A percentile compares a stretch with the other conserved stretches of the same genome.
Evolutionary conservation across 352 stramenopile species (phyloP).

Genomic region (Phytophthora cactorum): DNA sequence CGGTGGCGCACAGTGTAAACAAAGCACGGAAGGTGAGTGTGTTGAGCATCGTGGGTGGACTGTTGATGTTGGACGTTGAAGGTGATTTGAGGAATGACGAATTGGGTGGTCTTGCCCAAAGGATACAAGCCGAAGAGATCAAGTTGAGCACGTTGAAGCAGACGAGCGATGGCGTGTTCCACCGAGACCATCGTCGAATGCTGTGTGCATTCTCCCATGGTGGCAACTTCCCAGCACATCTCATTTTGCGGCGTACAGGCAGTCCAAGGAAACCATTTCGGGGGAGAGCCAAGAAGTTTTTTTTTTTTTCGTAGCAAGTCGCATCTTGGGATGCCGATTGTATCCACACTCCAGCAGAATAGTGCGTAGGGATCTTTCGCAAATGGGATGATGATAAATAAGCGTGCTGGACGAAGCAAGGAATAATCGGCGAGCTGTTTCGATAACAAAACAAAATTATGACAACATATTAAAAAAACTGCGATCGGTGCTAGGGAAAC

Average conservation of each 20-base stretch:
- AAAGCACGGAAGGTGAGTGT: slow-evolving; percentile 7
- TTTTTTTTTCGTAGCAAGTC: background rate
- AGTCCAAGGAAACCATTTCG: slow-evolving; percentile 26
- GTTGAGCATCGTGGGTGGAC: slow-evolving; percentile 12
- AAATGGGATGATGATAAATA: slow-evolving; percentile 2
- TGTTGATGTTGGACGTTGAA: slow-evolving; percentile 9
- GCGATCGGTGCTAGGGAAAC: too few relatives aligned
- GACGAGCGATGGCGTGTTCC: background rate
- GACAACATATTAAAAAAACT: too few relatives aligned
- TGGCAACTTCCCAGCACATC: background rate
- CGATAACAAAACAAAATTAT: too few relatives aligned
- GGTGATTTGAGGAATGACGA: slow-evolving; percentile 21
- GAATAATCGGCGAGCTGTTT: background rate
- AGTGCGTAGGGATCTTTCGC: background rate
- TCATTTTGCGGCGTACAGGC: background rate
- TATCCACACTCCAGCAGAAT: background rate
- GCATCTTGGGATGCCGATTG: slow-evolving; percentile 2
- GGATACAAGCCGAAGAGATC: slow-evolving; percentile 8
- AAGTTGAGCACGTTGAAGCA: slow-evolving; percentile 10
- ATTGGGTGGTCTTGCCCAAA: background rate
- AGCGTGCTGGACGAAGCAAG: background rate
- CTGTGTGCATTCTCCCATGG: slow-evolving; percentile 19
- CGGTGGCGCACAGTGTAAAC: background rate
- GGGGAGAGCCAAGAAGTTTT: background rate
- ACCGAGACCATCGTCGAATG: slow-evolving; percentile 17